Conservation (phyloP, 2,329 filamentous ascomycete species). For the Arthroderma sp. region DNA sequence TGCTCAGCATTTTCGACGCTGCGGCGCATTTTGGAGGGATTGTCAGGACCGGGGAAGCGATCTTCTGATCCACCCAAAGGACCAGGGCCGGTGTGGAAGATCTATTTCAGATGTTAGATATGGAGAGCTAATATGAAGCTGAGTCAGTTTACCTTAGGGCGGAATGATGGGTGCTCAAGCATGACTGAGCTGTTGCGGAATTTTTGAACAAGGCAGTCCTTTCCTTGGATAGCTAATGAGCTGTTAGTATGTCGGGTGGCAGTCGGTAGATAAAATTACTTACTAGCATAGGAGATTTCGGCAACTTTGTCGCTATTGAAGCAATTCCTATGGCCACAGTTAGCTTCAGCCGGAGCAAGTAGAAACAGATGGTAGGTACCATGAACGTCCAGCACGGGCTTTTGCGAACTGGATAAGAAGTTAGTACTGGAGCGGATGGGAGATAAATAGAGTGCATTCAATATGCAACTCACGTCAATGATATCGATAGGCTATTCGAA, state of each 20-base stretch:
- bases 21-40: conserved; percentile 73
- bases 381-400: conserved; percentile 56
- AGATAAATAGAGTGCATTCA: conserved; percentile 1
- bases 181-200: conserved; percentile 96
- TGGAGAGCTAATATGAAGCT: conserved; percentile 16
- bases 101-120: conserved; percentile 37
- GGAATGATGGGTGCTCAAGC: conserved; percentile 67
- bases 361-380: conserved; percentile 32
- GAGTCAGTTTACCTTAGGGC: conserved; percentile 55
- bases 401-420: conserved; percentile 50
- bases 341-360: not conserved
- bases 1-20: conserved; percentile 78
- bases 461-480: conserved; percentile 44
- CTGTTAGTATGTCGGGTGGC: conserved; percentile 16
- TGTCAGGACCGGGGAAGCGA: conserved; percentile 65
- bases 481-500: conserved; percentile 55
- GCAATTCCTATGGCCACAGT: conserved; percentile 47
- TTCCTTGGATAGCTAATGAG: conserved; percentile 67
- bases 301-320: conserved; percentile 75
- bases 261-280: conserved; percentile 22
- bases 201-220: conserved; percentile 81
- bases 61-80: conserved; percentile 57
- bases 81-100: conserved; percentile 41
- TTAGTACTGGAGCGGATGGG: conserved; percentile 15
- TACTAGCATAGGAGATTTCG: conserved; percentile 91